phyloP scores from a whole-genome alignment of 2,329 filamentous ascomycete genomes.

The Cephalotrichum gorgonifer region DNA sequence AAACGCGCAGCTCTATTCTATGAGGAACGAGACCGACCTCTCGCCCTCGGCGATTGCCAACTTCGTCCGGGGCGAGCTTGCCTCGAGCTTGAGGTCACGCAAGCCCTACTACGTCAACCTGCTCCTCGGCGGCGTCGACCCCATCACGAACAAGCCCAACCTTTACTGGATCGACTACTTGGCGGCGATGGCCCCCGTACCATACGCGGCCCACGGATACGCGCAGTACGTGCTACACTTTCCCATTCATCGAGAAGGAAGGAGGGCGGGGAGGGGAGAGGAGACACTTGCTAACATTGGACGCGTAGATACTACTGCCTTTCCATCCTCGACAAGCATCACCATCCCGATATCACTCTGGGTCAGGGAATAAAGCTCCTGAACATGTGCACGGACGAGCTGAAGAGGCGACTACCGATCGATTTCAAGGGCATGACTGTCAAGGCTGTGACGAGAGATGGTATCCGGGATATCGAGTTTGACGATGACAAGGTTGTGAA shows the following conservation, averaged over 20 bases:
- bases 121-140: conserved; percentile 85
- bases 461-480: conserved; percentile 75
- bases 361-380: conserved; percentile 87
- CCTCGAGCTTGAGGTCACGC: conserved; percentile 78
- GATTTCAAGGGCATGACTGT: conserved; percentile 97
- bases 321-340: conserved; percentile 95
- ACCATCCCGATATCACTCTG: conserved; percentile 85
- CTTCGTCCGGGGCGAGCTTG: conserved; percentile 91
- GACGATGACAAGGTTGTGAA: conserved; percentile 68
- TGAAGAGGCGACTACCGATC: conserved; percentile 92
- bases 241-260: not conserved
- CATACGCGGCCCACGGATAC: conserved; percentile 96
- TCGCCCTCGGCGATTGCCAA: conserved; percentile 80
- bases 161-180: conserved; percentile 98
- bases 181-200: conserved; percentile 74
- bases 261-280: no score
- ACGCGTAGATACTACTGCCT: conserved; percentile 84
- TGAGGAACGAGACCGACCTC: conserved; percentile 92
- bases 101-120: conserved; percentile 97
- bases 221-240: conserved; percentile 61
- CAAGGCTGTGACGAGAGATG: conserved; percentile 92
- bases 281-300: not conserved
- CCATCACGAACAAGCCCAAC: conserved; percentile 80
- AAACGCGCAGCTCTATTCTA: conserved; percentile 95
- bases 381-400: conserved; percentile 89